Evolutionary conservation across 441 rosid genomes (phyloP), one percentile per base, ranked within the genome.

Genomic region (Erysimum cheiri): DNA sequence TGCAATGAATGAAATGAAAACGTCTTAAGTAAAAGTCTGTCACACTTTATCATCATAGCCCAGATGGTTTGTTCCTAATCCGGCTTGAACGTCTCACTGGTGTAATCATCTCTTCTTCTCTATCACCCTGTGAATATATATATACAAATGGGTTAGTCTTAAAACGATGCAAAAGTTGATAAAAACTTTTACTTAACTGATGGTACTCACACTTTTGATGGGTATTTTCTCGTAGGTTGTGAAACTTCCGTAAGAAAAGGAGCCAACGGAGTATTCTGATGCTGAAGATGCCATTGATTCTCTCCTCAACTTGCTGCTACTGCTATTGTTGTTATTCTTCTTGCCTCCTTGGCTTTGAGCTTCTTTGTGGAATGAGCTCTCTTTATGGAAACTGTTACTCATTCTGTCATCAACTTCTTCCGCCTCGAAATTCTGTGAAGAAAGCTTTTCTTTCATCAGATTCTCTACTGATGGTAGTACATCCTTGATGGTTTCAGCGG

Each of bases 1-100:
- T 24, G 72, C 72, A 56, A 68, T 56, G 36, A 54, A 0, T 17
- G 1, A 15, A 31, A 14, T 28, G 15, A 52, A 49, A 4, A 54
- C 11, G 66, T 60, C 3, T 3, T 2, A n/a, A 64, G 10, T 29
- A 0, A 52, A 46, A 36, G 49, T 58, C 29, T 57, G 2, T 47
- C 22, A 48, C 24, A 60, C 39, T 49, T n/a, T n/a, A n/a, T n/a
- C n/a, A 46, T 82, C 26, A 88, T 74, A 63, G 87, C 72, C 60
- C 77, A 72, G 79, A 85, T 83, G 49, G 29, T n/a, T 71, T 83
- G 54, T 71, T 84, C 70, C 84, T 80, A 70, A 93, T 76, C 70
- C 96, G 77, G 86, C 87, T 93, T 2, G 98, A 93, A 31, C 97
- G 88, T 80, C 98, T 80, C 56, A 90, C 93, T 3, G 97, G 97